Conservation (phyloP, 1,284 basidiomycete genomes). For the Porogramme epimiltina region DNA sequence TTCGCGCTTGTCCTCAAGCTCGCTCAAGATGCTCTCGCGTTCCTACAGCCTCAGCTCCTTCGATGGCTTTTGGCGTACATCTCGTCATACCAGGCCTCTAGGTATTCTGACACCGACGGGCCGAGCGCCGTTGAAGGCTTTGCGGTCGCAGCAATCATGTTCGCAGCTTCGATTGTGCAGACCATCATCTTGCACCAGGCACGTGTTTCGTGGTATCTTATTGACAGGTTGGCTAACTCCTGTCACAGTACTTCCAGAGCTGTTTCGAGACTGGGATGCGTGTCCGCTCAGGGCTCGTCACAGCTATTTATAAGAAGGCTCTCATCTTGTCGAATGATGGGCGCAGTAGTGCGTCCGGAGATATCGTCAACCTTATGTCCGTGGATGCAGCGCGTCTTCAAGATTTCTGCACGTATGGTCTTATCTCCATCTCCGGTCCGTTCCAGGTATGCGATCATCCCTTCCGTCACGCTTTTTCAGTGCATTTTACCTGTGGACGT, state of each 20-base stretch:
- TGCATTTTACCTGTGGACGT: too few species aligned
- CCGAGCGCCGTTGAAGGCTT: constrained; percentile 64
- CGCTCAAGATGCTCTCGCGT: constrained; percentile 79
- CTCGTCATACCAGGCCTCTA: constrained; percentile 65
- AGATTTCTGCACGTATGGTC: constrained; percentile 82
- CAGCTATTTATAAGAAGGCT: constrained; percentile 85
- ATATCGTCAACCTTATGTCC: constrained; percentile 94
- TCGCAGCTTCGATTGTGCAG: constrained; percentile 73
- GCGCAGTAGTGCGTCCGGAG: constrained; percentile 79
- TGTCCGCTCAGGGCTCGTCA: constrained; percentile 85
- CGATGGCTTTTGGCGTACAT: constrained; percentile 84
- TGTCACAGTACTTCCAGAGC: constrained; percentile 74
- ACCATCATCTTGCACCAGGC: constrained; percentile 89
- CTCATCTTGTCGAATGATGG: constrained; percentile 87
- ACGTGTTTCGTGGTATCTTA: constrained; percentile 12
- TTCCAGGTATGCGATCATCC: constrained; percentile 49
- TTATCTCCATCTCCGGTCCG: constrained; percentile 72
- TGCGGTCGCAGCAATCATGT: constrained; percentile 79
- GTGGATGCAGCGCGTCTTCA: constrained; percentile 86
- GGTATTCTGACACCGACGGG: constrained; percentile 29
- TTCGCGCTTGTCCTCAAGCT: constrained; percentile 73
- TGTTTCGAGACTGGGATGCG: constrained; percentile 90
- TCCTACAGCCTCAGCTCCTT: constrained; percentile 89
- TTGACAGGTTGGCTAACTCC: background rate
- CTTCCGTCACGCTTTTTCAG: background rate